Percentiles rank a stretch among this genome's conserved stretches.
These are phyloP conservation scores for Haematococcus sp. DNA, from an alignment of 139 green algal genomes.

Conservation along the genomic window DNA sequence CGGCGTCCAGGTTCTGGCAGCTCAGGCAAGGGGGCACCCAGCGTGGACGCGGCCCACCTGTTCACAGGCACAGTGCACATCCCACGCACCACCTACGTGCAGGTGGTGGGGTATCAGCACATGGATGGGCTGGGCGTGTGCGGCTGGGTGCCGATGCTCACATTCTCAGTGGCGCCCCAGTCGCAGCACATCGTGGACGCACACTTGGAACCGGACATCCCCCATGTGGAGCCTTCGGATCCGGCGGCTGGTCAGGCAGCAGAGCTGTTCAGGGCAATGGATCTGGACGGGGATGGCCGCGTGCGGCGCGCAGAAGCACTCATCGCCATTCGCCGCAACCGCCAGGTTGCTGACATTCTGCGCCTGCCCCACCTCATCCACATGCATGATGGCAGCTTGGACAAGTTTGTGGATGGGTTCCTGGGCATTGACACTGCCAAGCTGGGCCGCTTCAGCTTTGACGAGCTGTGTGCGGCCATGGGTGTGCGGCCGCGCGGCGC, in stretches of 20 bases:
- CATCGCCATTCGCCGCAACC: slow-evolving; percentile 43
- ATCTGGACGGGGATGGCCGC: slow-evolving; percentile 37
- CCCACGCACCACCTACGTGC: slow-evolving; percentile 2
- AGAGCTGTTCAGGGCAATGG: slow-evolving; percentile 42
- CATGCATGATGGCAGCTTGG: slow-evolving; percentile 38
- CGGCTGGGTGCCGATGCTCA: slow-evolving; percentile 34
- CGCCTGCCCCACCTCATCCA: slow-evolving; percentile 34
- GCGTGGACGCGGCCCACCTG: too few relatives aligned
- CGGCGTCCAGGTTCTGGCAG: too few relatives aligned
- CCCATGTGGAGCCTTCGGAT: slow-evolving; percentile 16
- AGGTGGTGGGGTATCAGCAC: slow-evolving; percentile 11
- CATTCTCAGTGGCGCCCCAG: slow-evolving; percentile 28
- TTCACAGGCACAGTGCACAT: neutral
- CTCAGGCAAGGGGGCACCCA: too few relatives aligned
- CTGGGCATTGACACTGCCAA: slow-evolving; percentile 27
- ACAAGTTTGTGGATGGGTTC: slow-evolving; percentile 34
- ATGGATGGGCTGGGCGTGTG: slow-evolving; percentile 1
- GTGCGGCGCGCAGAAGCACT: slow-evolving; percentile 50
- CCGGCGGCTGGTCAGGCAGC: neutral
- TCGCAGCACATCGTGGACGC: slow-evolving; percentile 38
- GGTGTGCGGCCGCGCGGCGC: slow-evolving; percentile 15
- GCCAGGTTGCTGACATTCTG: slow-evolving; percentile 43
- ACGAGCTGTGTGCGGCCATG: slow-evolving; percentile 42
- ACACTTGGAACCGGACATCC: slow-evolving; percentile 6
- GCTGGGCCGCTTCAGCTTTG: slow-evolving; percentile 31